phyloP scores from a whole-genome alignment of 768 basidiomycete species.

The Pleurotus tuber-regium region DNA sequence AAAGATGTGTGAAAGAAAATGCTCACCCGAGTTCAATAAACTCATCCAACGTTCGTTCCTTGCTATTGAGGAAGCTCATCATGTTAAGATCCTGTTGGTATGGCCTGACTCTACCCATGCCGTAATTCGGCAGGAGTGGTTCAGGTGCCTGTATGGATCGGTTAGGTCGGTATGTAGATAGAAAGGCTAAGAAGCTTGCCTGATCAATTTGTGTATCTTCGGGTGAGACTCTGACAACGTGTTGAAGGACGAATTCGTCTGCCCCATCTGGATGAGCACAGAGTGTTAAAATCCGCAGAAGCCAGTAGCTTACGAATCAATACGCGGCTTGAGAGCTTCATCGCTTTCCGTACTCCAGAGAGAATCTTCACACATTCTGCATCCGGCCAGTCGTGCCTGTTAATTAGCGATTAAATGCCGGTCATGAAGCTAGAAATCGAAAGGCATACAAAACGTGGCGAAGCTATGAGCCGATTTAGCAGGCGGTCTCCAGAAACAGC shows the following conservation, averaged over 20 bases:
- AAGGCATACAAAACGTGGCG: conserved; percentile 12
- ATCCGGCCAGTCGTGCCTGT: conserved; percentile 32
- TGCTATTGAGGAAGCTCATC: conserved; percentile 38
- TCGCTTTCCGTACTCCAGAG: conserved; percentile 23
- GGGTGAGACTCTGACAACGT: conserved; percentile 16
- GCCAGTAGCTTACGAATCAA: conserved; percentile 29
- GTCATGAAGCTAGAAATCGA: background rate
- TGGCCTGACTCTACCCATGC: conserved; percentile 34
- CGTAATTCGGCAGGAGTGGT: conserved; percentile 48
- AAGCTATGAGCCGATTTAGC: background rate
- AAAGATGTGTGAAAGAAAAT: background rate
- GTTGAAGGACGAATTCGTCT: conserved; percentile 38
- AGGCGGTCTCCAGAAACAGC: background rate
- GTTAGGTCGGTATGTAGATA: background rate
- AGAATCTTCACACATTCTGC: conserved; percentile 25
- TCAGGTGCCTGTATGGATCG: conserved; percentile 31
- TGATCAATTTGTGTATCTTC: conserved; percentile 3
- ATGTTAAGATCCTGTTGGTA: conserved; percentile 47
- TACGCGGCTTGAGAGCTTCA: conserved; percentile 25
- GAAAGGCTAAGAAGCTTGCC: background rate
- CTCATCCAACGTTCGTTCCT: conserved; percentile 41
- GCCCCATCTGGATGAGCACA: no score
- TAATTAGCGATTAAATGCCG: background rate
- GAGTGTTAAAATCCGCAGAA: no score
- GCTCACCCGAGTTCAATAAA: conserved; percentile 33